Evolutionary conservation across 148 eudicot species (phyloP), one percentile per base, ranked within the genome.

Genomic region (Dysphania ambrosioides): DNA sequence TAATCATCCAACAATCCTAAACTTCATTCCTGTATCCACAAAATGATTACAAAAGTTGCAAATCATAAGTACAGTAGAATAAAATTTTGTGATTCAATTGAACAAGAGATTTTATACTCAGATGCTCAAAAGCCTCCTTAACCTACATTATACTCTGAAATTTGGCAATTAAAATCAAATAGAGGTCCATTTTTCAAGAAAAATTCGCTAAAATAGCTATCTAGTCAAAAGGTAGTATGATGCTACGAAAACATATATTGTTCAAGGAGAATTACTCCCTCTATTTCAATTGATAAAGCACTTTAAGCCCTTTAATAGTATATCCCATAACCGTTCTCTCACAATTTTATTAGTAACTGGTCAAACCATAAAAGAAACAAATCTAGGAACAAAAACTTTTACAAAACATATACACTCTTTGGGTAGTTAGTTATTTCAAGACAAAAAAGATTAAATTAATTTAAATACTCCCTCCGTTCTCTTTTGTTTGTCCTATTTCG

Each of bases 21-120:
- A 41, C 56, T 19, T 66, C 51, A 41, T 16, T 67, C 71, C 70
- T 66, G 40, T 40, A 66, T 8, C 40, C 49, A 38, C 32, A 67
- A 67, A 42, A 67, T 13, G 71, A 24, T 12, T 5, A 66, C 71
- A 41, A n/a, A 23, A 21, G 31, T 42, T 66, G 51, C 18, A 26
- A 67, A 67, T 8, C 6, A 53, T 53, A 53, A 19, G 26, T n/a
- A 53, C 7, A 12, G 24, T 53, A 53, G 21, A 15, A 19, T 53
- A 19, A 53, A 24, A 47, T 0, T 16, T 21, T 1, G 10, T 21
- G 58, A 53, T 53, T n/a, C 58, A 53, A 19, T 53, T 19, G 7
- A 53, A 53, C 58, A 53, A 2, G 16, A 47, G 53, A 47, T 53
- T 19, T 53, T 5, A n/a, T 6, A 53, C 21, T 35, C 26, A 21